phyloP scores from a whole-genome alignment of 257 asterid species.

The Solanum verrucosum region DNA sequence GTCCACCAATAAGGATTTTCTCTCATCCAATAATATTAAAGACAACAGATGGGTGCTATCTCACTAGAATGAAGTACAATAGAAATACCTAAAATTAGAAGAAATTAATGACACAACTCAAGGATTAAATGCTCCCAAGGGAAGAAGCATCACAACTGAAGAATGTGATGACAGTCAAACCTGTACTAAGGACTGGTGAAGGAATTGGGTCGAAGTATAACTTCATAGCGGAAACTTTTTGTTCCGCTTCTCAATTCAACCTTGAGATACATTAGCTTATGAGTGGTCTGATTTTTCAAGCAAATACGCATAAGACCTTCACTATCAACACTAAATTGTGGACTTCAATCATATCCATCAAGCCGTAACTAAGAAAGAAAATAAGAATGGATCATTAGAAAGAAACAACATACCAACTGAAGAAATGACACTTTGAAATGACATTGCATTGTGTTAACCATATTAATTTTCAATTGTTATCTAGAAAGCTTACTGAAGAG shows the following conservation, averaged over 20 bases:
- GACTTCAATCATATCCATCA: slow-evolving; percentile 83
- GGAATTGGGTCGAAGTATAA: slow-evolving; percentile 69
- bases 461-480: too few relatives aligned
- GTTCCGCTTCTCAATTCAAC: slow-evolving; percentile 84
- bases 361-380: slow-evolving; percentile 46
- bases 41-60: background rate
- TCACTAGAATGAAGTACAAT: background rate
- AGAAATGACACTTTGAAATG: too few relatives aligned
- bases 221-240: slow-evolving; percentile 67
- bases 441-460: too few relatives aligned
- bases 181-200: slow-evolving; percentile 84
- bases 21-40: background rate
- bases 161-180: slow-evolving; percentile 24
- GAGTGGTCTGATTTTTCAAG: slow-evolving; percentile 54
- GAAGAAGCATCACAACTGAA: background rate
- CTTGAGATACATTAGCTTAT: slow-evolving; percentile 34
- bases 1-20: background rate
- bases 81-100: background rate
- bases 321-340: slow-evolving; percentile 56
- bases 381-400: background rate
- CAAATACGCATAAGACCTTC: slow-evolving; percentile 72
- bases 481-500: too few relatives aligned
- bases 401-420: slow-evolving; percentile 11
- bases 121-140: background rate
- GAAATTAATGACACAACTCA: background rate